These are phyloP conservation scores for Naganishia albida DNA, from an alignment of 1,284 basidiomycete species.

Conservation along the genomic window DNA sequence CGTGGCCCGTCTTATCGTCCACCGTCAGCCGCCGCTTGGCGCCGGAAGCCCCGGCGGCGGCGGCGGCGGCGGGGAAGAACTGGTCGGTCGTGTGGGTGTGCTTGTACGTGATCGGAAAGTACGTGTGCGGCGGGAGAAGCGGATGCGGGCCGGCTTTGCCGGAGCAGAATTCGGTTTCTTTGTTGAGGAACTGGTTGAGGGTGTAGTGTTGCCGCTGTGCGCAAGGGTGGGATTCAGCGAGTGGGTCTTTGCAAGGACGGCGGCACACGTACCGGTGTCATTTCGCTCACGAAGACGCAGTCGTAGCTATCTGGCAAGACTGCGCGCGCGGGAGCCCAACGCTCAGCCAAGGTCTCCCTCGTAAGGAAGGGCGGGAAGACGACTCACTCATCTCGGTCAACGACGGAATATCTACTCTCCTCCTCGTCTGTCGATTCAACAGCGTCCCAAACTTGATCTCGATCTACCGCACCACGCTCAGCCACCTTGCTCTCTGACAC, in stretches of 20 bases:
- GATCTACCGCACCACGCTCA: conserved; percentile 69
- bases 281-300: conserved; percentile 58
- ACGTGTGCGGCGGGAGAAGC: conserved; percentile 55
- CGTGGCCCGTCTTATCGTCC: conserved; percentile 69
- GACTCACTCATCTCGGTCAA: conserved; percentile 82
- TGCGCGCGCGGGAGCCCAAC: not conserved
- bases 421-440: conserved; percentile 62
- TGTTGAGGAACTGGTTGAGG: conserved; percentile 82
- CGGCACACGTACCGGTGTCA: conserved; percentile 67
- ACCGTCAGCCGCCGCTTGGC: conserved; percentile 66
- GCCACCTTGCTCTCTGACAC: not conserved
- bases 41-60: conserved; percentile 60
- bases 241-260: conserved; percentile 46
- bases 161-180: conserved; percentile 59
- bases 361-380: not conserved
- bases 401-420: conserved; percentile 68
- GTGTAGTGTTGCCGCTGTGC: conserved; percentile 76
- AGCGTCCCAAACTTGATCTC: conserved; percentile 91
- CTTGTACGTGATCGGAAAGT: conserved; percentile 68
- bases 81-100: conserved; percentile 80
- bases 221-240: not conserved
- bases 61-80: conserved; percentile 61
- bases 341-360: no score
- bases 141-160: conserved; percentile 48
- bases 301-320: conserved; percentile 8